Evolutionary conservation across 73 alveolate genomes (phyloP).

Genomic region (Diophrys sp.): DNA sequence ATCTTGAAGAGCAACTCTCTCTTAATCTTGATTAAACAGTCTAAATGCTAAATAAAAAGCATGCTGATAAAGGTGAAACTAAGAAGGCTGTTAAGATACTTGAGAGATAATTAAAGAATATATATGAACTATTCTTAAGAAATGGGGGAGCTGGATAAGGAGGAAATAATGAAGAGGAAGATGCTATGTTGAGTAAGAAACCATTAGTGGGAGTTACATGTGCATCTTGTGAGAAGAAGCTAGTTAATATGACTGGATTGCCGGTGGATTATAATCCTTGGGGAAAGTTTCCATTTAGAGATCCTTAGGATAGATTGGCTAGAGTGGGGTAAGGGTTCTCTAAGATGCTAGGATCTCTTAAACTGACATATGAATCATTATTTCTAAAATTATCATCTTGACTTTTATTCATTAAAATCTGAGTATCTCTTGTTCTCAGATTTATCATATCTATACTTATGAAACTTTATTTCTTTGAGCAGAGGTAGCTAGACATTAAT

Average conservation of each 20-base stretch:
- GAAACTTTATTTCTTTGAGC: no score
- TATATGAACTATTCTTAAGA: constrained; percentile 54
- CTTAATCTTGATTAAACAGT: background rate
- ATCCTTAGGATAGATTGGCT: constrained; percentile 81
- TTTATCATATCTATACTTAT: no score
- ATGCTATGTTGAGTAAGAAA: constrained; percentile 86
- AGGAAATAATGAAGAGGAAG: constrained; percentile 85
- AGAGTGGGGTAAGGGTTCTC: constrained; percentile 88
- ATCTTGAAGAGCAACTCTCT: constrained; percentile 5
- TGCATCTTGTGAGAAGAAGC: constrained; percentile 84
- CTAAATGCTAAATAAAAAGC: constrained; percentile 59
- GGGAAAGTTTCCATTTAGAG: constrained; percentile 85
- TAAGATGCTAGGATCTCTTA: no score
- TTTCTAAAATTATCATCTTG: no score
- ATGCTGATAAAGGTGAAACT: constrained; percentile 91
- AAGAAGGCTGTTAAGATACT: constrained; percentile 77
- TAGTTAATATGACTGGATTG: background rate
- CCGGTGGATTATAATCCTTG: constrained; percentile 70
- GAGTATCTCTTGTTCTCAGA: no score
- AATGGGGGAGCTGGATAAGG: constrained; percentile 16
- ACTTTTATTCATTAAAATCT: no score
- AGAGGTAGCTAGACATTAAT: no score
- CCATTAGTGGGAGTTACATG: constrained; percentile 83
- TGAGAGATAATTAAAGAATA: constrained; percentile 80
- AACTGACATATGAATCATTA: no score